phyloP scores from a whole-genome alignment of 2,329 filamentous ascomycete species.

The Zalaria obscura region DNA sequence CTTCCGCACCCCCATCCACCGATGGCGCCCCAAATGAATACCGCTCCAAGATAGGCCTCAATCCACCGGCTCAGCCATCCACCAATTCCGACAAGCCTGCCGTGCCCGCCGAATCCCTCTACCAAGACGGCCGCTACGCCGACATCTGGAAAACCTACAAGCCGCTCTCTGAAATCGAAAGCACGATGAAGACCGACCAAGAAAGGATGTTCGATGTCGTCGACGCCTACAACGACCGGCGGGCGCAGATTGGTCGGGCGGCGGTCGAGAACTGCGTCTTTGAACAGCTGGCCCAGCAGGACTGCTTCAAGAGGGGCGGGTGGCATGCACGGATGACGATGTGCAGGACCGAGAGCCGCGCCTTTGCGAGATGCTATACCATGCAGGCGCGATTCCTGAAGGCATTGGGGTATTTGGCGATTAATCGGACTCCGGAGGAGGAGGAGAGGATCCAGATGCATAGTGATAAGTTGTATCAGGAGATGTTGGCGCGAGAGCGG shows the following conservation, averaged over 20 bases:
- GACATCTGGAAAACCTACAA: constrained; percentile 89
- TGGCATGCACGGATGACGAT: constrained; percentile 58
- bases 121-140: constrained; percentile 59
- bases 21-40: constrained; percentile 15
- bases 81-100: constrained; percentile 11
- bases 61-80: constrained; percentile 4
- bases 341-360: constrained; percentile 63
- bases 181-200: constrained; percentile 56
- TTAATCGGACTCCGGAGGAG: constrained; percentile 48
- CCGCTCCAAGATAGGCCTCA: constrained; percentile 16
- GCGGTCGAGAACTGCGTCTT: constrained; percentile 88
- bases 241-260: constrained; percentile 60
- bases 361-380: constrained; percentile 75
- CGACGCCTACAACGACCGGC: constrained; percentile 71
- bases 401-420: constrained; percentile 71
- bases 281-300: constrained; percentile 68
- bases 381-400: constrained; percentile 87
- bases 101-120: constrained; percentile 42
- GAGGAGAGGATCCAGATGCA: constrained; percentile 90
- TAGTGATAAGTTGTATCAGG: constrained; percentile 77
- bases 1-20: constrained; percentile 10
- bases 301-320: constrained; percentile 65
- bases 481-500: constrained; percentile 71
- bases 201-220: constrained; percentile 71
- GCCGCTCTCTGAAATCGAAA: constrained; percentile 55